These are phyloP conservation scores for Pelargonium cotyledonis DNA, from an alignment of 441 rosid genomes.

Conservation along the genomic window DNA sequence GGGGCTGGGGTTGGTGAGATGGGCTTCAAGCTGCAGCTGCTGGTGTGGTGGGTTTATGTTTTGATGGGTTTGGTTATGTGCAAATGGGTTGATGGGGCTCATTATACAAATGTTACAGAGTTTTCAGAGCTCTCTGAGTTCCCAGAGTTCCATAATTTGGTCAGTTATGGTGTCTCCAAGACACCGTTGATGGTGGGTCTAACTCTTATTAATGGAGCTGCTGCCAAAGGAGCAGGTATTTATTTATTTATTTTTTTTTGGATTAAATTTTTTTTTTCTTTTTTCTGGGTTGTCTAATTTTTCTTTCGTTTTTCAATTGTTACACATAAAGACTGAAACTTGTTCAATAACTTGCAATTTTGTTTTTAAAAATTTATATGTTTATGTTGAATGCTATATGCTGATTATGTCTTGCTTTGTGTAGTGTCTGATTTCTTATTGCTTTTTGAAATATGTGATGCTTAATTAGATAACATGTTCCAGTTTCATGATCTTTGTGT, in stretches of 20 bases:
- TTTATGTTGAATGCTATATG: not conserved
- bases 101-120: slow-evolving; percentile 20
- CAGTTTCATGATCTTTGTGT: slow-evolving; percentile 1
- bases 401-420: not conserved
- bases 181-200: slow-evolving; percentile 37
- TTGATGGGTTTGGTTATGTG: slow-evolving; percentile 15
- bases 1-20: not conserved
- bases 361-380: not conserved
- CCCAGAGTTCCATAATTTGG: slow-evolving; percentile 14
- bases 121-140: slow-evolving; percentile 6
- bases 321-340: not conserved
- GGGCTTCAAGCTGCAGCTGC: not conserved
- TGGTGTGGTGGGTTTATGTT: slow-evolving; percentile 7
- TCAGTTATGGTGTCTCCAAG: slow-evolving; percentile 19
- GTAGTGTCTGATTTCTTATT: not conserved
- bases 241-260: not conserved
- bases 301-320: not conserved
- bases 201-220: slow-evolving; percentile 43
- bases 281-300: slow-evolving; percentile 1
- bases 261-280: not conserved
- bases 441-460: not conserved
- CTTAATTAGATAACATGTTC: not conserved
- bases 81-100: slow-evolving; percentile 20
- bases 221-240: slow-evolving; percentile 50
- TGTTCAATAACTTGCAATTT: not conserved